These are phyloP conservation scores for Cicer cuneatum DNA, from an alignment of 306 rosid genomes.

Conservation along the genomic window DNA sequence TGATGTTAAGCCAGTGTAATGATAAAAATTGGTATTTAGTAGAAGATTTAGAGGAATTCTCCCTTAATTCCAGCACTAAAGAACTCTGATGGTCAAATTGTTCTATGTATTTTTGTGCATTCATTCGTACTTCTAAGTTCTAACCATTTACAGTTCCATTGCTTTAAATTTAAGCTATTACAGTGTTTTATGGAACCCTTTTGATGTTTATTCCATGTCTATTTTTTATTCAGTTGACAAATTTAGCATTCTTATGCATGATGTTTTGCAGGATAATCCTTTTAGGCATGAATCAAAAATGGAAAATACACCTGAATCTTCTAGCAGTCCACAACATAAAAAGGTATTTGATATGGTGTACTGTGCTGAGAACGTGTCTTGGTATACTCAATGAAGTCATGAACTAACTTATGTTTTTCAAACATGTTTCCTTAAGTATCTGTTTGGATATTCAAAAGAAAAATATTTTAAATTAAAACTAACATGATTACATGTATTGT, in stretches of 20 bases:
- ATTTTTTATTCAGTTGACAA: conserved; percentile 15
- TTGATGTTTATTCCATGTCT: background rate
- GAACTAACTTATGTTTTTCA: conserved; percentile 26
- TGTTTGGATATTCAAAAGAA: conserved; percentile 15
- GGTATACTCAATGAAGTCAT: conserved; percentile 12
- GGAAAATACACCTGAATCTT: conserved; percentile 46
- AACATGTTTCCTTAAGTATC: conserved; percentile 16
- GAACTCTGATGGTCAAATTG: no score
- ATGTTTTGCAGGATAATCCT: conserved; percentile 56
- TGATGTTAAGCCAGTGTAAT: conserved; percentile 1
- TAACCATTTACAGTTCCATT: background rate
- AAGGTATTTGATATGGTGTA: conserved; percentile 47
- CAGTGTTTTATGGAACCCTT: conserved; percentile 16
- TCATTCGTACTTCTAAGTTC: background rate
- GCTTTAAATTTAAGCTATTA: conserved; percentile 4
- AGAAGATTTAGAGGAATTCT: background rate
- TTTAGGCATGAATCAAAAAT: conserved; percentile 46
- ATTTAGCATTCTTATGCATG: conserved; percentile 31
- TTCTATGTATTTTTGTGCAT: background rate
- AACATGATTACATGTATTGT: conserved; percentile 9
- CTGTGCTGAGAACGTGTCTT: conserved; percentile 26
- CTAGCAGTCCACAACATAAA: conserved; percentile 40
- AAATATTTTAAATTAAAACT: background rate
- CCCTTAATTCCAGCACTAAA: no score
- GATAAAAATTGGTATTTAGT: background rate